Evolutionary conservation across 2,329 filamentous ascomycete genomes (phyloP).

Genomic region (Fusarium buharicum): DNA sequence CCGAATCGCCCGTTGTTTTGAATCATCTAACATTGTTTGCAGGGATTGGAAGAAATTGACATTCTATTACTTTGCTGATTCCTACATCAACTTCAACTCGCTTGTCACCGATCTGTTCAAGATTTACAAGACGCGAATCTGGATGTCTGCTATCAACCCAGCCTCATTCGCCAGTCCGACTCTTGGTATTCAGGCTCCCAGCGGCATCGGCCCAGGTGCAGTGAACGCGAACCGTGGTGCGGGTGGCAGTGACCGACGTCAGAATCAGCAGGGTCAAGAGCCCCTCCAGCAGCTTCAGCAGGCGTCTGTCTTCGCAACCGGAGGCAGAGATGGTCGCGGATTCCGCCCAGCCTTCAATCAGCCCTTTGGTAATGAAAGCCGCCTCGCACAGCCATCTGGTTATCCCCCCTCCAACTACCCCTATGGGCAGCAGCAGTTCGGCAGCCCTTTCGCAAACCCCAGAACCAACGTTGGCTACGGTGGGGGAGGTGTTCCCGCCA

Average conservation of each 20-base stretch:
- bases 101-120: conserved; percentile 98
- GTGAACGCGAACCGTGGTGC: conserved; percentile 66
- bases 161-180: conserved; percentile 89
- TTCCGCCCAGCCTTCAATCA: conserved; percentile 57
- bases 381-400: conserved; percentile 51
- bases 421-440: conserved; percentile 45
- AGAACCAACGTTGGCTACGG: conserved; percentile 47
- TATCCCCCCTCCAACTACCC: conserved; percentile 52
- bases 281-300: conserved; percentile 40
- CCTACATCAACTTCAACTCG: conserved; percentile 99
- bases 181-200: conserved; percentile 75
- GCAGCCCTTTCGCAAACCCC: conserved; percentile 49
- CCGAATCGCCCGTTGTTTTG: not conserved
- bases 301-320: conserved; percentile 50
- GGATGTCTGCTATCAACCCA: conserved; percentile 99
- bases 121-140: conserved; percentile 98
- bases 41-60: conserved; percentile 99
- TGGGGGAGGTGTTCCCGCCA: conserved; percentile 42
- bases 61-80: conserved; percentile 98
- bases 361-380: conserved; percentile 56
- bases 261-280: conserved; percentile 56
- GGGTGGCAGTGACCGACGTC: conserved; percentile 57
- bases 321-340: conserved; percentile 53
- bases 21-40: conserved; percentile 20
- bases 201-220: conserved; percentile 72